Conservation (phyloP, 495 filamentous ascomycete genomes). For the Lasiosphaeria hispida region DNA sequence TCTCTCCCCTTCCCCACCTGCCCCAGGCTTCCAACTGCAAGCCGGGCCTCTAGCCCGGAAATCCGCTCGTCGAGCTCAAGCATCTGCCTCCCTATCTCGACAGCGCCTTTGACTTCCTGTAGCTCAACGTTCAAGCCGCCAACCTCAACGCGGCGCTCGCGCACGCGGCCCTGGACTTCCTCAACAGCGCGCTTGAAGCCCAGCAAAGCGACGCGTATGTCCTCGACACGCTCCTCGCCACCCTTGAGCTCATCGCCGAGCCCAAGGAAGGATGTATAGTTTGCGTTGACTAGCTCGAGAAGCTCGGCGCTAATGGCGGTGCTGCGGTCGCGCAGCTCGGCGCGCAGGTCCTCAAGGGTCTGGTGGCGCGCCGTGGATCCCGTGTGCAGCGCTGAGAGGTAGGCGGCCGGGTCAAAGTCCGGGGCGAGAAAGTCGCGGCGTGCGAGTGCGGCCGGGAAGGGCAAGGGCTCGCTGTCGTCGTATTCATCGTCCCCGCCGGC, state of each 20-base stretch:
- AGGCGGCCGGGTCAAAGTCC: conserved; percentile 75
- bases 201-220: conserved; percentile 81
- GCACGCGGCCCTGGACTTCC: conserved; percentile 49
- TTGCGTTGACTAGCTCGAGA: conserved; percentile 87
- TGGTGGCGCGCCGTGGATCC: conserved; percentile 64
- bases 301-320: conserved; percentile 77
- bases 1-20: conserved; percentile 30
- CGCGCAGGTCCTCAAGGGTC: conserved; percentile 88
- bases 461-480: conserved; percentile 66
- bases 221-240: conserved; percentile 88
- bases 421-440: conserved; percentile 75
- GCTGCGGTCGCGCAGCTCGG: conserved; percentile 75
- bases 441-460: conserved; percentile 78
- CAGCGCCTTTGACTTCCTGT: conserved; percentile 34
- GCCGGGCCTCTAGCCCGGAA: conserved; percentile 67
- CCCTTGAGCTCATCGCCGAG: conserved; percentile 79
- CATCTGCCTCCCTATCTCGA: conserved; percentile 61
- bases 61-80: conserved; percentile 69
- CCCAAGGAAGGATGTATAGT: conserved; percentile 86
- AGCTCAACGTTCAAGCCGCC: conserved; percentile 42
- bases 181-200: conserved; percentile 78
- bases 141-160: conserved; percentile 45
- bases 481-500: conserved; percentile 50
- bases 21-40: conserved; percentile 47
- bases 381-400: conserved; percentile 70